phyloP scores from a whole-genome alignment of 345 rosid genomes.

The Boechera divaricarpa region DNA sequence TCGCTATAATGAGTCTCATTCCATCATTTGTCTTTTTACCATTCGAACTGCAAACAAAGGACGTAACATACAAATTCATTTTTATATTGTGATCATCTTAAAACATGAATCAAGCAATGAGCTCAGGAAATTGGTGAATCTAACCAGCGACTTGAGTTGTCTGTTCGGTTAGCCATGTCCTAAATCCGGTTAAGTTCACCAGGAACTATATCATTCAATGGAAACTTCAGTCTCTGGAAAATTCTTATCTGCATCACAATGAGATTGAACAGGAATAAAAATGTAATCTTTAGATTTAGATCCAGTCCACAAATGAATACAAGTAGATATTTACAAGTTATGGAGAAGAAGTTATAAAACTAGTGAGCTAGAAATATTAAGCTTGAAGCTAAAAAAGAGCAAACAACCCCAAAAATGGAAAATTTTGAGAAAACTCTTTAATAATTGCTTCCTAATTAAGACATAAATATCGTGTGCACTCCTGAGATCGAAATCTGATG shows the following conservation, averaged over 20 bases:
- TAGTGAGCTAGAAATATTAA: neutral
- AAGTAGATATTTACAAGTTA: conserved; percentile 15
- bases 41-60: conserved; percentile 54
- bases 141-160: conserved; percentile 42
- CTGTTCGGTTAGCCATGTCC: conserved; percentile 46
- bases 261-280: neutral
- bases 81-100: conserved; percentile 1
- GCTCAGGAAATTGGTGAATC: conserved; percentile 6
- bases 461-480: neutral
- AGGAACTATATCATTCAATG: conserved; percentile 26
- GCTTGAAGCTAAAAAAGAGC: conserved; percentile 29
- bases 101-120: conserved; percentile 18
- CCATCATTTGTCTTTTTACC: conserved; percentile 67
- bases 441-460: conserved; percentile 9
- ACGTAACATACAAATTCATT: neutral
- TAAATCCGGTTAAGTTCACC: conserved; percentile 32
- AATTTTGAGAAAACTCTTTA: conserved; percentile 6
- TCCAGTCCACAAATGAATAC: conserved; percentile 23
- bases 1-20: conserved; percentile 69
- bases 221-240: conserved; percentile 24
- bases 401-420: conserved; percentile 23
- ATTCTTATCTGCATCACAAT: conserved; percentile 33
- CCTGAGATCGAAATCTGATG: conserved; percentile 30
- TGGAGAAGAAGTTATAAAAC: neutral
- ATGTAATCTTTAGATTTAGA: conserved; percentile 22